Evolutionary conservation across 352 stramenopile species (phyloP), one percentile per base, ranked within the genome.

Genomic region (Globisporangium splendens): DNA sequence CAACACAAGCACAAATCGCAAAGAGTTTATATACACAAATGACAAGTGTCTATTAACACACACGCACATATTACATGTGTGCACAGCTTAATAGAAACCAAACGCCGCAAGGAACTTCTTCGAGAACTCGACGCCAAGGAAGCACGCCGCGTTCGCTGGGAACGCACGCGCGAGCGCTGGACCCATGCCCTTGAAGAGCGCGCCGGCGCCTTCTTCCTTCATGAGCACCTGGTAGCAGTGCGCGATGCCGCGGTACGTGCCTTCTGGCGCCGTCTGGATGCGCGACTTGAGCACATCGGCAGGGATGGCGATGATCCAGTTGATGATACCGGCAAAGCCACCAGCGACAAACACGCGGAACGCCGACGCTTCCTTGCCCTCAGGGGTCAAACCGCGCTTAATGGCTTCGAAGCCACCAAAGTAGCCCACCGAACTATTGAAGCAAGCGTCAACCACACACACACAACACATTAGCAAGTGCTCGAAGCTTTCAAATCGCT

Each of bases 271-370:
- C 0, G 95, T 98, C 75, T 99, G 96, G 69, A 96, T 98, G 65
- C 96, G 83, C 44, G 86, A 98, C 79, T 99, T 99, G 65, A 99
- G 76, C 39, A 98, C 92, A 77, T 99, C 96, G 1, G 94, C 77
- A 24, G 96, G 96, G 57, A 99, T 98, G 21, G 87, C 84, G 18
- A 98, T 89, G 35, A 78, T 77, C 96, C 96, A 99, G 74, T 97
- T 98, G 65, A 97, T 86, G 63, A 92, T 90, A 75, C 88, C 88
- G 15, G 95, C 96, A 54, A 98, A 89, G 50, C 96, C 96, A 67
- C 96, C 96, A 15, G 95, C 94, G 22, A 96, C 78, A 42, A 99
- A 87, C 24, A 98, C 90, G 52, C 86, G 89, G 56, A 95, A 79
- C 39, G 83, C 73, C 44, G 89, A 88, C 22, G 89, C 71, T 43